Conservation (phyloP, 441 rosid genomes). For the Euphorbia corollata region DNA sequence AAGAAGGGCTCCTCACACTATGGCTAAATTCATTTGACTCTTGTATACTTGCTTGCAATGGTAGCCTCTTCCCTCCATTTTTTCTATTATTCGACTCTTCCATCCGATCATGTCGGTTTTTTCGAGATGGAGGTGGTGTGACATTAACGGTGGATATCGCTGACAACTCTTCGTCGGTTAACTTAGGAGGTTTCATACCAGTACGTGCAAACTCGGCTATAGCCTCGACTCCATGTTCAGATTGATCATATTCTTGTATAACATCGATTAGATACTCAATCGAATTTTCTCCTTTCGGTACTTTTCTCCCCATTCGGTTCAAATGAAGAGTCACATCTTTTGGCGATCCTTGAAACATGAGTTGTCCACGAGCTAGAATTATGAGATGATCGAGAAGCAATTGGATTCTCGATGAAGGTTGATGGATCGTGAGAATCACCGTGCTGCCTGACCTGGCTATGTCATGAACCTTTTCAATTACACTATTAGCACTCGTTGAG, state of each 20-base stretch:
- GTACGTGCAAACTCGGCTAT: constrained; percentile 45
- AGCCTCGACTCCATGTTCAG: constrained; percentile 46
- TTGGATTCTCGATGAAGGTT: constrained; percentile 56
- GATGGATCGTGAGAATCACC: constrained; percentile 61
- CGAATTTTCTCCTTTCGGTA: constrained; percentile 48
- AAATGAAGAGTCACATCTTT: constrained; percentile 46
- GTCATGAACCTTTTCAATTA: constrained; percentile 56
- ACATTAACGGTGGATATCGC: constrained; percentile 23
- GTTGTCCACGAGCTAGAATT: constrained; percentile 56
- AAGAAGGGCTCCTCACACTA: constrained; percentile 49
- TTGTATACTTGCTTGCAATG: constrained; percentile 21
- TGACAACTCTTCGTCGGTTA: constrained; percentile 27
- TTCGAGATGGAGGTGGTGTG: constrained; percentile 22
- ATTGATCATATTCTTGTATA: constrained; percentile 52
- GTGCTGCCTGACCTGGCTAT: constrained; percentile 59
- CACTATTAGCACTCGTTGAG: constrained; percentile 57
- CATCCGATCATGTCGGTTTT: constrained; percentile 1
- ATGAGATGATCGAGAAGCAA: constrained; percentile 53
- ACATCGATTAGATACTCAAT: constrained; percentile 55
- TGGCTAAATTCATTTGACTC: constrained; percentile 30
- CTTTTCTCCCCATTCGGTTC: constrained; percentile 44
- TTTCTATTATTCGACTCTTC: constrained; percentile 7
- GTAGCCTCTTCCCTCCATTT: constrained; percentile 23
- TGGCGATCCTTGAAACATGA: constrained; percentile 58
- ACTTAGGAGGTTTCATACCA: constrained; percentile 45